Percentiles rank a stretch among this genome's conserved stretches.
These are phyloP conservation scores for Lolium perenne DNA, from an alignment of 176 grass and related monocot genomes.

Conservation along the genomic window DNA sequence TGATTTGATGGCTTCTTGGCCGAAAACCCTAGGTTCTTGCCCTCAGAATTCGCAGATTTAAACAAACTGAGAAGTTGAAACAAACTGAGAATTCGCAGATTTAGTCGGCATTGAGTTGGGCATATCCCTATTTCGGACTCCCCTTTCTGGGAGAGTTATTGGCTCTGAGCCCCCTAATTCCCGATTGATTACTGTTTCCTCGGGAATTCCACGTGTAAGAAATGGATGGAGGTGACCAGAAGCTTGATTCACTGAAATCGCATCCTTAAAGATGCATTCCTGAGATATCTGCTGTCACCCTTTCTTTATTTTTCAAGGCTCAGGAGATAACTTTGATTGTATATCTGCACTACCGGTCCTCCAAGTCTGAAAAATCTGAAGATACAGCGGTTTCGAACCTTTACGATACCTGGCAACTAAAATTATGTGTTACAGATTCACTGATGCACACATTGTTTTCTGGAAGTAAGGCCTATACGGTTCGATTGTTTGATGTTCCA, in stretches of 20 bases:
- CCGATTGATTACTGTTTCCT: background rate
- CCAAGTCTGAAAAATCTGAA: background rate
- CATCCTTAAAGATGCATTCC: background rate
- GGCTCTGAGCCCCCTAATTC: background rate
- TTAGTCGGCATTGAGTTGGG: background rate
- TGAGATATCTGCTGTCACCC: conserved; percentile 1
- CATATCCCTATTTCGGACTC: background rate
- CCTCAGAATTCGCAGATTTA: background rate
- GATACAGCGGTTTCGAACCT: background rate
- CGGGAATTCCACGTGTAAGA: background rate
- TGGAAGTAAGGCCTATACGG: background rate
- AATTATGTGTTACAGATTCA: background rate
- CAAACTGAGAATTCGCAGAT: background rate
- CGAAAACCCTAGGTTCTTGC: conserved; percentile 15
- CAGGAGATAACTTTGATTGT: background rate
- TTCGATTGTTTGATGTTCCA: background rate
- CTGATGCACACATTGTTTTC: background rate
- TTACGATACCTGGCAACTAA: background rate
- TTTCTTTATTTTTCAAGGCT: background rate
- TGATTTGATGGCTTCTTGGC: background rate
- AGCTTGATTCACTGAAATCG: background rate
- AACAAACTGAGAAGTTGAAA: no score
- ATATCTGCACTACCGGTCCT: background rate
- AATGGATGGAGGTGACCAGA: background rate
- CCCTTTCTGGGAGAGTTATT: background rate